Conservation (phyloP, 73 alveolate genomes). For the Tetrahymena thermophila region DNA sequence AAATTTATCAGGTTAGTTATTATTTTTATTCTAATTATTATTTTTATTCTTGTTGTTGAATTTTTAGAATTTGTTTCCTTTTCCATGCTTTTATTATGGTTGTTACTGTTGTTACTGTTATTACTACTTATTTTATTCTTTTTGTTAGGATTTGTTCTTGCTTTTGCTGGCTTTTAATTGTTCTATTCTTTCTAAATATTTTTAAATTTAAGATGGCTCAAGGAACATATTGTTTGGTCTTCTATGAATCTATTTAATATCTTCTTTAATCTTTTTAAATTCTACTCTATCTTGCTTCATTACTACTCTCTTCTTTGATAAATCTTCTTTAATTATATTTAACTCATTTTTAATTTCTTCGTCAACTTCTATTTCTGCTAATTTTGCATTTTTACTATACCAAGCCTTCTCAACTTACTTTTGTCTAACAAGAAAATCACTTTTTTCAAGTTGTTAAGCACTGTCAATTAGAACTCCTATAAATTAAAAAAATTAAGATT, state of each 20-base stretch:
- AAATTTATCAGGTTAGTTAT: neutral
- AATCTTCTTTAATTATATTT: neutral
- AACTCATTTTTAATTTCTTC: neutral
- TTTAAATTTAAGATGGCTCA: neutral
- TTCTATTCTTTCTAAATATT: neutral
- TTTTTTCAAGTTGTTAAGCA: neutral
- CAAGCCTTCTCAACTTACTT: slow-evolving; percentile 1
- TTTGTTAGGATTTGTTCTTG: neutral
- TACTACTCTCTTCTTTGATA: neutral
- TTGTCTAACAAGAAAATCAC: neutral
- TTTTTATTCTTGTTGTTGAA: neutral
- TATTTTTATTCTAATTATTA: neutral
- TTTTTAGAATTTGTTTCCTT: neutral
- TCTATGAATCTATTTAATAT: neutral
- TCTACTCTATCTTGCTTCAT: neutral
- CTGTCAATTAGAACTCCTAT: neutral
- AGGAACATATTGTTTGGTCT: neutral
- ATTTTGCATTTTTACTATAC: neutral
- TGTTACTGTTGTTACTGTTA: neutral
- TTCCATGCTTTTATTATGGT: neutral
- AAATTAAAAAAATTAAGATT: neutral
- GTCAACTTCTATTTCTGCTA: neutral
- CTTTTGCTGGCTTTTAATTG: neutral
- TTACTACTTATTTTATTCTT: neutral
- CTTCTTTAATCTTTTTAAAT: neutral